Evolutionary conservation across 2,329 filamentous ascomycete genomes (phyloP).

Genomic region (Phialocephala subalpina): DNA sequence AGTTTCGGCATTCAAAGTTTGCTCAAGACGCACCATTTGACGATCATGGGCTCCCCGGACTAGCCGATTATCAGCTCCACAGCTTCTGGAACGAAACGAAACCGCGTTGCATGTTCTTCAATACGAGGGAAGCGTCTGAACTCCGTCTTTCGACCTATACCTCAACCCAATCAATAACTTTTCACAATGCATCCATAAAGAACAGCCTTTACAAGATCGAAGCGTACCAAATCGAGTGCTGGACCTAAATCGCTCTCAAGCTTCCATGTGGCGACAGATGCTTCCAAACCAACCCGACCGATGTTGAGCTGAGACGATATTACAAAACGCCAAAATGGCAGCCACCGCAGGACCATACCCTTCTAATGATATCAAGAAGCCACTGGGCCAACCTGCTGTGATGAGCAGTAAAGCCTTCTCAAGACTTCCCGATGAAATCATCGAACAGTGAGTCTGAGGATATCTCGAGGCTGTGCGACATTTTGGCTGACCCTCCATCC

Average conservation of each 20-base stretch:
- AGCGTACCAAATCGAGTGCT: not conserved
- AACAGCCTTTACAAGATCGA: not conserved
- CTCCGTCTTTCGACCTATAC: too few species aligned
- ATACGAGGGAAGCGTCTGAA: constrained; percentile 12
- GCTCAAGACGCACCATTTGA: not conserved
- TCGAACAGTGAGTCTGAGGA: constrained; percentile 65
- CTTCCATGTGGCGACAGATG: not conserved
- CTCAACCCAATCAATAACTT: not conserved
- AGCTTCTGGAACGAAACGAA: too few species aligned
- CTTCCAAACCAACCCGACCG: not conserved
- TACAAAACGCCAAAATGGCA: constrained; percentile 21
- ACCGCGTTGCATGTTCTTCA: too few species aligned
- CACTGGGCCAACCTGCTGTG: constrained; percentile 12
- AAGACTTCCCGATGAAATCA: constrained; percentile 72
- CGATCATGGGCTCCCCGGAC: constrained; percentile 5
- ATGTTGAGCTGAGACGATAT: constrained; percentile 9
- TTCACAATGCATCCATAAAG: not conserved
- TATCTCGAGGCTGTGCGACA: constrained; percentile 16
- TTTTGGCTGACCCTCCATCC: constrained; percentile 32
- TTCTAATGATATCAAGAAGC: constrained; percentile 26
- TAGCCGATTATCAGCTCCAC: constrained; percentile 6
- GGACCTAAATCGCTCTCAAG: not conserved
- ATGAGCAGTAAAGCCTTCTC: constrained; percentile 50
- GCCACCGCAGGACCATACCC: constrained; percentile 13
- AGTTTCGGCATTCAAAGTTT: not conserved